A percentile compares a stretch with the other conserved stretches of the same genome.
These are phyloP conservation scores for Hypomyces perniciosus DNA, from an alignment of 2,329 filamentous ascomycete genomes.

Conservation along the genomic window DNA sequence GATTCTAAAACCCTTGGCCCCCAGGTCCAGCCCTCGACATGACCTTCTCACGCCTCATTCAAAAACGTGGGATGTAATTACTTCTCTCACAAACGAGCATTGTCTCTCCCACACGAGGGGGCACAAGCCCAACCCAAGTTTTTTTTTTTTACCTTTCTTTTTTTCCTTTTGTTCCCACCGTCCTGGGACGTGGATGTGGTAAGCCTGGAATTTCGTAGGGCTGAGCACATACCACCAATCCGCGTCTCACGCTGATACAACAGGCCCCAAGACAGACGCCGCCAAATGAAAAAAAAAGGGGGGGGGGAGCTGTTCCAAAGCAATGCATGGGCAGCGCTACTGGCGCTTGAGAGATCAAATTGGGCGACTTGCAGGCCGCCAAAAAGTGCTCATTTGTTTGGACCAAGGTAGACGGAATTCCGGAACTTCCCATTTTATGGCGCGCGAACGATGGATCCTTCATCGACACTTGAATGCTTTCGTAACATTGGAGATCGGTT, in stretches of 20 bases:
- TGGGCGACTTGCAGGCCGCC: neutral
- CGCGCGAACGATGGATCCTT: neutral
- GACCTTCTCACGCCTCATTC: no score
- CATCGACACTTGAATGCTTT: no score
- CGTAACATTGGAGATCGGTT: no score
- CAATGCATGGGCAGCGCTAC: slow-evolving; percentile 3
- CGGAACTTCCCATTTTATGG: neutral
- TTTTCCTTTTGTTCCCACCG: neutral
- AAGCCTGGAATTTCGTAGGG: slow-evolving; percentile 6
- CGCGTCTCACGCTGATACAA: neutral
- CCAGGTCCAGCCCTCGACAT: no score
- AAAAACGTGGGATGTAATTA: no score
- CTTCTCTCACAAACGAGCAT: no score
- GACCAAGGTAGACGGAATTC: neutral
- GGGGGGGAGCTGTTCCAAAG: neutral
- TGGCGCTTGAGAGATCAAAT: slow-evolving; percentile 8
- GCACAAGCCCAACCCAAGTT: neutral
- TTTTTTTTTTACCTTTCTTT: neutral
- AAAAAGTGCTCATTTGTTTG: neutral
- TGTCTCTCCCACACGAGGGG: no score
- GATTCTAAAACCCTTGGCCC: no score
- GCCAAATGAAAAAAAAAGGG: slow-evolving; percentile 2
- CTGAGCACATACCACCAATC: slow-evolving; percentile 3
- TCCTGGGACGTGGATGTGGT: neutral
- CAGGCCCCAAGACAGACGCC: neutral